Base-by-base conservation (phyloP, 768 basidiomycete species). In the Exidia glandulosa region DNA sequence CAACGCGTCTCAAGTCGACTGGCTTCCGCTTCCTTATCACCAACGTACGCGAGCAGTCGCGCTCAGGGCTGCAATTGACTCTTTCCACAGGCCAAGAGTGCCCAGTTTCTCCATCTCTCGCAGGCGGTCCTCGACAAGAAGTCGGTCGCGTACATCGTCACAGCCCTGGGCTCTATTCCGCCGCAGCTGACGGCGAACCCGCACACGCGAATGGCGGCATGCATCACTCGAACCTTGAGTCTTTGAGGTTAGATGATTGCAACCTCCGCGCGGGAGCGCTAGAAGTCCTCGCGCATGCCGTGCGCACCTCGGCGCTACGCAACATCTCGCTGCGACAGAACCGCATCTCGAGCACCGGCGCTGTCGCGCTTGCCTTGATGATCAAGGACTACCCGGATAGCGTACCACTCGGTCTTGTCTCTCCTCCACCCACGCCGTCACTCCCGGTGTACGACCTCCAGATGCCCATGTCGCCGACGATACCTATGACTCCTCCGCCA, bases 351-450 rank as follows among this genome's bases (percentile, higher is more conserved):
- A 80, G 85, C 0, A 81, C 88, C 0, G 93, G 94, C 33, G 93
- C 88, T 7, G 92, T 98, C 4, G 89, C 93, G 0, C 78, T 98
- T 13, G 94, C 95, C 0, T 79, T 96, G 57, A 94, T 99, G 91
- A 94, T 97, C 63, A 83, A 90, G 57, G 95, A 99, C 71, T 98
- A 97, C 68, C 90, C 92, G 3, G 92, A 96, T 64, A 78, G 86
- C 47, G 80, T 85, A 63, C 72, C 74, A 2, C 60, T 65, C 13
- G 63, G 14, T 34, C 41, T 29, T 19, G 66, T 64, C 3, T 58
- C 69, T 1, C 62, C 68, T 25, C 65, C 64, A 13, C 66, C 71
- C 16, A 63, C 67, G 10, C 65, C n/a, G n/a, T n/a, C 65, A 13
- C 63, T 66, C 32, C 60, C 67, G 32, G 59, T 7, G 75, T 79